A percentile compares a stretch with the other conserved stretches of the same genome.
phyloP scores from a whole-genome alignment of 1,284 basidiomycete genomes.

The Rhodotorula glutinis region DNA sequence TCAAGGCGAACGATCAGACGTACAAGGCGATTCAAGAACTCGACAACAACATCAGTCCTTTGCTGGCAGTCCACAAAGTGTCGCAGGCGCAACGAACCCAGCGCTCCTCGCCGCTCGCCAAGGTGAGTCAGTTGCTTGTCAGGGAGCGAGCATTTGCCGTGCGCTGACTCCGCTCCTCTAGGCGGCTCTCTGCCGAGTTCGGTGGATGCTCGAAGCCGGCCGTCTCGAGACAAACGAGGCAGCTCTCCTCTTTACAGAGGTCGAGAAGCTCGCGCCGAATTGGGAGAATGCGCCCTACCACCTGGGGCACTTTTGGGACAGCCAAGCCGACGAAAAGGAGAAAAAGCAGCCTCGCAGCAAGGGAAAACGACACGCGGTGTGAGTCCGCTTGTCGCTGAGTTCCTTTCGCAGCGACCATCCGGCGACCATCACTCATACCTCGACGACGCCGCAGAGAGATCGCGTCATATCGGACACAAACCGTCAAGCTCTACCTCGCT shows the following conservation, averaged over 20 bases:
- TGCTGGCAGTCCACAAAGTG: conserved; percentile 26
- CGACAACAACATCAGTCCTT: conserved; percentile 64
- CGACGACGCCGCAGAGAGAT: conserved; percentile 2
- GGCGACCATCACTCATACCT: neutral
- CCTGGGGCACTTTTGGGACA: conserved; percentile 82
- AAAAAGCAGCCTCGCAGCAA: conserved; percentile 5
- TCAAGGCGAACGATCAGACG: conserved; percentile 74
- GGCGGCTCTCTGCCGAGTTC: conserved; percentile 81
- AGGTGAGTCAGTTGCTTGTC: conserved; percentile 54
- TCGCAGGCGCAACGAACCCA: neutral
- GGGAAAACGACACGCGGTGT: conserved; percentile 1
- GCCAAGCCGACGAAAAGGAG: conserved; percentile 26
- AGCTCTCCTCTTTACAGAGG: conserved; percentile 60
- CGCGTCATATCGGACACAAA: conserved; percentile 7
- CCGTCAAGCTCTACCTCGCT: conserved; percentile 66
- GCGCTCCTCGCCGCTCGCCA: conserved; percentile 52
- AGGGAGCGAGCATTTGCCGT: neutral
- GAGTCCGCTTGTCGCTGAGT: neutral
- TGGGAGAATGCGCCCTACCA: conserved; percentile 84
- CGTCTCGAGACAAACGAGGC: conserved; percentile 69
- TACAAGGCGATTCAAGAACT: conserved; percentile 85
- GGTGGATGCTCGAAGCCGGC: conserved; percentile 90
- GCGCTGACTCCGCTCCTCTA: conserved; percentile 47
- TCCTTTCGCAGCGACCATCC: neutral
- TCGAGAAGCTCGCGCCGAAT: conserved; percentile 61